These are phyloP conservation scores for Pyrenula massariospora DNA, from an alignment of 495 filamentous ascomycete species.

Conservation along the genomic window DNA sequence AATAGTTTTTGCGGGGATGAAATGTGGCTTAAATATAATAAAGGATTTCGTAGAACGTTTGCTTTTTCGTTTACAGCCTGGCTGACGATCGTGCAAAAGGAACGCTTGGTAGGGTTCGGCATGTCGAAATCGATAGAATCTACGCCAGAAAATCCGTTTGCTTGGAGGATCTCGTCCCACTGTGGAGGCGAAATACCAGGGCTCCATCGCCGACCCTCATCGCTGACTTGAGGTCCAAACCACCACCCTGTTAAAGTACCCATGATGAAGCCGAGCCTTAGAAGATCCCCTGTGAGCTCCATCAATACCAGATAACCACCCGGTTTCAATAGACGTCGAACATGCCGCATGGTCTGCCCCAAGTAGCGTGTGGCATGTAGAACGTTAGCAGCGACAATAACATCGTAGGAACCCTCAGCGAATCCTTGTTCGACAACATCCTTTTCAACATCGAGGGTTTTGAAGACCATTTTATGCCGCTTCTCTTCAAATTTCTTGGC, in stretches of 20 bases:
- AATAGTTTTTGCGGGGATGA: too few species aligned
- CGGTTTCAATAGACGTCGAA: conserved; percentile 14
- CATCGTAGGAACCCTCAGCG: conserved; percentile 18
- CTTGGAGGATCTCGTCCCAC: conserved; percentile 28
- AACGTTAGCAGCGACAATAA: conserved; percentile 23
- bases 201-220: conserved; percentile 12
- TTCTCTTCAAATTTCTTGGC: conserved; percentile 7
- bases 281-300: conserved; percentile 10
- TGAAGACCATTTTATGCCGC: conserved; percentile 15
- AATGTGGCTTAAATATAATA: too few species aligned
- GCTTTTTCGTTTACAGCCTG: too few species aligned
- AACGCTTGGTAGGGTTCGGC: too few species aligned
- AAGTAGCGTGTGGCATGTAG: neutral
- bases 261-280: neutral
- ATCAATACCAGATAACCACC: conserved; percentile 23
- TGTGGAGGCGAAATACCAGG: conserved; percentile 17
- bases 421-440: conserved; percentile 16
- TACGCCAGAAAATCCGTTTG: conserved; percentile 32
- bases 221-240: neutral
- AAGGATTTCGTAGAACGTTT: too few species aligned
- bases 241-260: conserved; percentile 8
- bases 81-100: too few species aligned
- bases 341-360: neutral
- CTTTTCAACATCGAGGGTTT: conserved; percentile 19
- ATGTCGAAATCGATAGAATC: conserved; percentile 25